Conservation (phyloP, 805 yeast species). For the Kregervanrija delftensis region DNA sequence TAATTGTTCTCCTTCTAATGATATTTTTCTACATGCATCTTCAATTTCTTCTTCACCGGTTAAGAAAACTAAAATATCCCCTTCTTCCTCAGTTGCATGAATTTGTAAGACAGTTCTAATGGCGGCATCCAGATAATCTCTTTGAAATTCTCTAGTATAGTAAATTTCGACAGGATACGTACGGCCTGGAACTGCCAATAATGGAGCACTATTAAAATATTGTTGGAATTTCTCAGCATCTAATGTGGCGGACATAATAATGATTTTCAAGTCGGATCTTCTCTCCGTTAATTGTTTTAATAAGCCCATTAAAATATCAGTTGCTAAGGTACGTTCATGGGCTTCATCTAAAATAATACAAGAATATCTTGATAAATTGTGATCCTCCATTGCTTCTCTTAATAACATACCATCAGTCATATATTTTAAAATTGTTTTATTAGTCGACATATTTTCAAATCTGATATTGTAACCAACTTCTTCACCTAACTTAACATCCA, state of each 20-base stretch:
- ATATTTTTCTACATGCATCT: conserved; percentile 86
- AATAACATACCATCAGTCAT: conserved; percentile 99
- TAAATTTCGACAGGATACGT: conserved; percentile 96
- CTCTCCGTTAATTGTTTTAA: conserved; percentile 73
- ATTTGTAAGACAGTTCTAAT: conserved; percentile 92
- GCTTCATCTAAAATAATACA: conserved; percentile 96
- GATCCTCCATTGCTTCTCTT: conserved; percentile 97
- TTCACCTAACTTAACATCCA: conserved; percentile 88
- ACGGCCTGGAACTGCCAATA: conserved; percentile 95
- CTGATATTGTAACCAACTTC: conserved; percentile 95
- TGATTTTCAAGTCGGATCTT: conserved; percentile 84
- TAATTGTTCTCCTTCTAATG: conserved; percentile 83
- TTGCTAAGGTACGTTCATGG: conserved; percentile 93
- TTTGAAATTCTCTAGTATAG: conserved; percentile 94
- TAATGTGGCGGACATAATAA: conserved; percentile 95
- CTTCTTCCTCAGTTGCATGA: conserved; percentile 93
- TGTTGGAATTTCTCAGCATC: conserved; percentile 94
- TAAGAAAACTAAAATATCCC: conserved; percentile 78
- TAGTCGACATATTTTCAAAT: conserved; percentile 82
- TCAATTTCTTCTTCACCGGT: conserved; percentile 99
- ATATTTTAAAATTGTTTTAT: conserved; percentile 79
- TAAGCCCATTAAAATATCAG: conserved; percentile 94
- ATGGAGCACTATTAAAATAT: conserved; percentile 87
- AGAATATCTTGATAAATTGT: conserved; percentile 68
- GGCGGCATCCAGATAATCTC: conserved; percentile 92